These are phyloP conservation scores for Globisporangium polare DNA, from an alignment of 352 stramenopile species.

Conservation along the genomic window DNA sequence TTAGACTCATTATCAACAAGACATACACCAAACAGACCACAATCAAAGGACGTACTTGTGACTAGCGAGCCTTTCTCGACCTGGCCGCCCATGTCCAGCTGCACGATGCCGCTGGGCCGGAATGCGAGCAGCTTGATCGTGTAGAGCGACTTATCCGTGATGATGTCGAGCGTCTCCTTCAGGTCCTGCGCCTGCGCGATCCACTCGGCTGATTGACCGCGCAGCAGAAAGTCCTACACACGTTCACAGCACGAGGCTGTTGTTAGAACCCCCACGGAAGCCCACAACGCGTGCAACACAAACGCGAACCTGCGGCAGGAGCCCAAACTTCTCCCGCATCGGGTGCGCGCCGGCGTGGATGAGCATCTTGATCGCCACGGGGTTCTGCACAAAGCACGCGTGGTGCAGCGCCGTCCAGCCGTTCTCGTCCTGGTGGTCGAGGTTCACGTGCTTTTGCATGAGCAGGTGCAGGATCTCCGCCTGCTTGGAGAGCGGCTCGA, in stretches of 20 bases:
- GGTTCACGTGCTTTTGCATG: slow-evolving; percentile 63
- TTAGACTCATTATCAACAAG: background rate
- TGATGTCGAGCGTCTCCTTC: slow-evolving; percentile 65
- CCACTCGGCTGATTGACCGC: slow-evolving; percentile 68
- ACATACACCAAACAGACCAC: background rate
- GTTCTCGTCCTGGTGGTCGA: slow-evolving; percentile 82
- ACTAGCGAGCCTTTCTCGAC: slow-evolving; percentile 83
- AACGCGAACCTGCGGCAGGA: slow-evolving; percentile 58
- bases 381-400: slow-evolving; percentile 74
- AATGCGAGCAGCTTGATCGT: slow-evolving; percentile 76
- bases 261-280: background rate
- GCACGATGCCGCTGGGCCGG: slow-evolving; percentile 76
- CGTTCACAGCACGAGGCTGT: background rate
- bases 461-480: slow-evolving; percentile 76
- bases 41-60: slow-evolving; percentile 43
- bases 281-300: background rate
- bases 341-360: slow-evolving; percentile 63
- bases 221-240: slow-evolving; percentile 60
- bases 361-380: slow-evolving; percentile 68
- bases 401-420: slow-evolving; percentile 81
- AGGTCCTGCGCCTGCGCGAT: slow-evolving; percentile 60
- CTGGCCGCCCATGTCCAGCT: slow-evolving; percentile 79
- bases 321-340: slow-evolving; percentile 65
- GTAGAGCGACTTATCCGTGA: slow-evolving; percentile 61
- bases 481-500: slow-evolving; percentile 62